A percentile compares a stretch with the other conserved stretches of the same genome.
These are phyloP conservation scores for Eimeria sp. DNA, from an alignment of 169 alveolate genomes.

Conservation along the genomic window DNA sequence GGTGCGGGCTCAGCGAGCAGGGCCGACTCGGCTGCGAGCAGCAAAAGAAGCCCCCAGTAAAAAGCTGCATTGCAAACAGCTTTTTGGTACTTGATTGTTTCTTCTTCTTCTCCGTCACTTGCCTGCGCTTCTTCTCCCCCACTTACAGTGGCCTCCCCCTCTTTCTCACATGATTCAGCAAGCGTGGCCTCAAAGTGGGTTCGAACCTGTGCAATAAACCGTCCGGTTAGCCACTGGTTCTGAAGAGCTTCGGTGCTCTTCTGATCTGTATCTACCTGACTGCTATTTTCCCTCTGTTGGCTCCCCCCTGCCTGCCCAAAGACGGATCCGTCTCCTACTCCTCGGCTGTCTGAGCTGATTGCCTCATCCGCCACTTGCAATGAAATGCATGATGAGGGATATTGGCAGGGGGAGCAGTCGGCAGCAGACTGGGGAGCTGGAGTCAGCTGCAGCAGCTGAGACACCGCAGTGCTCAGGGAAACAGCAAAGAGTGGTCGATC, in stretches of 20 bases:
- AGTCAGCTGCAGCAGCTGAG: slow-evolving; percentile 30
- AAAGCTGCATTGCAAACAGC: slow-evolving; percentile 31
- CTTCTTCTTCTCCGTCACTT: slow-evolving; percentile 41
- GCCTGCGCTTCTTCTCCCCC: slow-evolving; percentile 2
- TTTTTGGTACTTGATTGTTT: not conserved
- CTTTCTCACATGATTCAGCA: not conserved
- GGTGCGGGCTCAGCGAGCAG: not conserved
- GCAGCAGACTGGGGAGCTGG: not conserved
- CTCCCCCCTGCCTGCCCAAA: not conserved
- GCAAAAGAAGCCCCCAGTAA: slow-evolving; percentile 23
- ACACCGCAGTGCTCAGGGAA: slow-evolving; percentile 30
- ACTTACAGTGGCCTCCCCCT: not conserved
- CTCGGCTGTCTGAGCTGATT: not conserved
- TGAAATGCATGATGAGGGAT: not conserved
- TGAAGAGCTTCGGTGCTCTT: not conserved
- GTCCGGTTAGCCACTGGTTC: slow-evolving; percentile 34
- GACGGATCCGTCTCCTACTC: not conserved
- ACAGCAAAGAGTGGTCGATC: slow-evolving; percentile 50
- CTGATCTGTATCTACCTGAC: not conserved
- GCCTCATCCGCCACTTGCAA: not conserved
- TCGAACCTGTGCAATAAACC: slow-evolving; percentile 50
- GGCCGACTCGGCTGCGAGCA: slow-evolving; percentile 21
- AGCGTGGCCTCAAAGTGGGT: slow-evolving; percentile 35
- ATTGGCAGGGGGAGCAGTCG: not conserved
- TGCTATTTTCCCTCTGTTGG: not conserved